Evolutionary conservation across 768 basidiomycete genomes (phyloP).

Genomic region (Pulveroboletus sp.): DNA sequence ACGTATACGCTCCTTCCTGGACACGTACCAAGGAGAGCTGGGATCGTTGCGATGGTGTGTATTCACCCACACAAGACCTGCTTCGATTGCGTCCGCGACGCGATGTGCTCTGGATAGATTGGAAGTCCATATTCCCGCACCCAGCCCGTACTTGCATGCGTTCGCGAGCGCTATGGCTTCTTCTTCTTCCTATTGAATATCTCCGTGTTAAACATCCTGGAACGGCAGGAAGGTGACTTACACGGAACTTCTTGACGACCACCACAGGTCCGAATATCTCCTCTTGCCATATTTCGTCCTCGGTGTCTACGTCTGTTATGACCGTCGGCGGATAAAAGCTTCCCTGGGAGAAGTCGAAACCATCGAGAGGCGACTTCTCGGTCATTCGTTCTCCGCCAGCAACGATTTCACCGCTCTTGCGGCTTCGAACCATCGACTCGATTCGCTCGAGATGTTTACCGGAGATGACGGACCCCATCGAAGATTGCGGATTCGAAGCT

Average conservation of each 20-base stretch:
- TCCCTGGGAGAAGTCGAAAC: slow-evolving; percentile 65
- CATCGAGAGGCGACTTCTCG: slow-evolving; percentile 61
- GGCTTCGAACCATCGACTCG: slow-evolving; percentile 48
- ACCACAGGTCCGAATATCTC: slow-evolving; percentile 89
- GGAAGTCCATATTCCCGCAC: slow-evolving; percentile 77
- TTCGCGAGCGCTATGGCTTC: slow-evolving; percentile 73
- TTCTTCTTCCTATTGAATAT: slow-evolving; percentile 44
- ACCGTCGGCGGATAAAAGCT: slow-evolving; percentile 81
- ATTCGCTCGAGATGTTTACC: slow-evolving; percentile 60
- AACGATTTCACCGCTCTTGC: slow-evolving; percentile 47
- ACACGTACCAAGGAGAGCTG: slow-evolving; percentile 72
- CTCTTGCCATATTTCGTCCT: slow-evolving; percentile 73
- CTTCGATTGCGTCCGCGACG: slow-evolving; percentile 62
- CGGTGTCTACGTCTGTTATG: slow-evolving; percentile 50
- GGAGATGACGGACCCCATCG: slow-evolving; percentile 83
- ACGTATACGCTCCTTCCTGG: background rate
- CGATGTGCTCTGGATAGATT: slow-evolving; percentile 74
- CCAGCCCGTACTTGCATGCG: slow-evolving; percentile 73
- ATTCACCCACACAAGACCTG: slow-evolving; percentile 85
- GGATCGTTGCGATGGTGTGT: slow-evolving; percentile 89
- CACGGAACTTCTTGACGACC: slow-evolving; percentile 53
- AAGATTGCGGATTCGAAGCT: slow-evolving; percentile 68
- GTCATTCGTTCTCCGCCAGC: slow-evolving; percentile 65
- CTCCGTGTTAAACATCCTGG: background rate
- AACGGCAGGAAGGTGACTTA: slow-evolving; percentile 30